These are phyloP conservation scores for Barnettozyma hawaiiensis DNA, from an alignment of 1,139 yeast genomes.

Conservation along the genomic window DNA sequence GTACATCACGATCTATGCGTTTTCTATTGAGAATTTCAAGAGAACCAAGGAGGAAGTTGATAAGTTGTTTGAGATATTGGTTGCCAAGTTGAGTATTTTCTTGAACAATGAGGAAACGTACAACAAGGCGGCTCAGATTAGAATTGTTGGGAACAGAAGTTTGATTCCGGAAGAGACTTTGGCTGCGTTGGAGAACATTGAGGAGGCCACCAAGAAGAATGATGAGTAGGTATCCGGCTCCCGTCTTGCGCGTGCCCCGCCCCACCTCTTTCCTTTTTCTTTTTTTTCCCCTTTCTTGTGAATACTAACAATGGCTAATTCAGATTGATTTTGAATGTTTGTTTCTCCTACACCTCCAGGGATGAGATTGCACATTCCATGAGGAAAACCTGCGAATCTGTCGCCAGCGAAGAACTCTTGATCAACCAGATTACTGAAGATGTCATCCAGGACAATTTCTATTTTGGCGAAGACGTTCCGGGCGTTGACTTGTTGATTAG, in stretches of 20 bases:
- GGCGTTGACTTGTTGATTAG: constrained; percentile 76
- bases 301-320: background rate
- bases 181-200: constrained; percentile 53
- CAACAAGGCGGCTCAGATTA: constrained; percentile 38
- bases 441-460: constrained; percentile 46
- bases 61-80: constrained; percentile 74
- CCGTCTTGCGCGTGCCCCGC: no score
- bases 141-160: constrained; percentile 64
- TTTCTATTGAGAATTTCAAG: constrained; percentile 90
- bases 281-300: no score
- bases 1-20: constrained; percentile 86
- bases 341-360: constrained; percentile 92
- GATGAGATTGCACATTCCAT: constrained; percentile 81
- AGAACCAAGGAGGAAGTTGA: constrained; percentile 76
- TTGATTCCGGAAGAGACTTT: constrained; percentile 66
- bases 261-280: no score
- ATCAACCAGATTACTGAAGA: constrained; percentile 37
- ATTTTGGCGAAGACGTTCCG: constrained; percentile 54
- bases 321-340: constrained; percentile 62
- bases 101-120: constrained; percentile 12
- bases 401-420: constrained; percentile 12
- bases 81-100: constrained; percentile 45
- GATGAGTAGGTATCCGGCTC: constrained; percentile 36
- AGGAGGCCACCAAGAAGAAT: constrained; percentile 48
- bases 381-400: constrained; percentile 36